Evolutionary conservation across 108 stramenopile species (phyloP), one percentile per base, ranked within the genome.

Genomic region (Asterionellopsis glacialis): DNA sequence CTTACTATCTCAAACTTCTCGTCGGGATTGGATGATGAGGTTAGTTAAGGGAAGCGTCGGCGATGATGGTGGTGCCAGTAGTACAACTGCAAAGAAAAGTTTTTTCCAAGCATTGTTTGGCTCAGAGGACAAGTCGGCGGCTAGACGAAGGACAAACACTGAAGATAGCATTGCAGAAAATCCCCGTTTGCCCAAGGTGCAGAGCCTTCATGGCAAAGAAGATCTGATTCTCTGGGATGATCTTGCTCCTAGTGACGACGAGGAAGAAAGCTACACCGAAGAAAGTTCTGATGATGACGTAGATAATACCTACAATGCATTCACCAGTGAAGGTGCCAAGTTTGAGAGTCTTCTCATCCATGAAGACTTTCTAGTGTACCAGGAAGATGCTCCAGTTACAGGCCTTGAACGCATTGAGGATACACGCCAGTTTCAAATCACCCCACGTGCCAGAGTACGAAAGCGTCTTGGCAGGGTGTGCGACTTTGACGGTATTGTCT

Each of bases 371-470:
- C 26, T 79, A 16, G 71, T 28, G 19, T 69, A 71, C 11, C 61
- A 72, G 41, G 70, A 63, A 10, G 55, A 51, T 23, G 53, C 68
- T 45, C 83, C 81, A 16, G 79, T 92, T 0, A 92, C 90, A 21
- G 90, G 90, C 10, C 68, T 93, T 27, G 91, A 93, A 73, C 63
- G 84, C 40, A 63, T 75, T n/a, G 88, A 87, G 47, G 75, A 81
- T 45, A 64, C 71, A 0, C 59, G 69, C n/a, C 44, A 60, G 33
- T 56, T 59, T 54, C 54, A 57, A 26, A 28, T 72, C 0, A 79
- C 88, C 18, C 70, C 71, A n/a, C 66, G 88, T 19, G 77, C 85
- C 15, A 67, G 87, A 61, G 85, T 85, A 0, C 76, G 91, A 60
- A 79, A 70, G 43, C 81, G 91, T 21, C 67, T 93, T 16, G 47